These are phyloP conservation scores for Nannochloropsis gaditana DNA, from an alignment of 108 stramenopile genomes.

Conservation along the genomic window DNA sequence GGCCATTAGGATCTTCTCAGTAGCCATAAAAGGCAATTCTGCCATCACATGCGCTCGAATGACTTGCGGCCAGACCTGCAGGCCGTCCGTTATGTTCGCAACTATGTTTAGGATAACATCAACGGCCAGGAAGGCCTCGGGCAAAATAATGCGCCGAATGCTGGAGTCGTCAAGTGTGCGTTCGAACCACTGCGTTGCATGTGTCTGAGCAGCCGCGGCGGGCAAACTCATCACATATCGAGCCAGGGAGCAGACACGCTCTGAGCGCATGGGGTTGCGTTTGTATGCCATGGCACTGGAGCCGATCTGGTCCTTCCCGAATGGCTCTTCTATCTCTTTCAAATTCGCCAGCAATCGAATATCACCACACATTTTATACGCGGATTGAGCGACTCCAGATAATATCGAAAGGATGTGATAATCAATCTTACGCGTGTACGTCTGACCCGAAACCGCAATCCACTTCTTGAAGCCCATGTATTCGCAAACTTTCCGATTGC, in stretches of 20 bases:
- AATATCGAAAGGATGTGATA: constrained; percentile 74
- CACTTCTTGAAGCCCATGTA: constrained; percentile 86
- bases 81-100: constrained; percentile 85
- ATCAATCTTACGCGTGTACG: constrained; percentile 97
- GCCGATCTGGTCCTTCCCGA: constrained; percentile 90
- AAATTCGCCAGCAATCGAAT: constrained; percentile 92
- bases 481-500: constrained; percentile 70
- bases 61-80: constrained; percentile 96
- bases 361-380: constrained; percentile 98
- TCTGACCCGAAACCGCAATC: constrained; percentile 90
- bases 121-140: constrained; percentile 86
- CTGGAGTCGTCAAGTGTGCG: constrained; percentile 97
- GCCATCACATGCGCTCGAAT: constrained; percentile 83
- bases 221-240: constrained; percentile 91
- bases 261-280: constrained; percentile 93
- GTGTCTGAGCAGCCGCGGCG: constrained; percentile 81
- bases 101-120: constrained; percentile 89
- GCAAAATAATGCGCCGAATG: constrained; percentile 90
- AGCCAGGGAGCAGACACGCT: constrained; percentile 84
- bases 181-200: constrained; percentile 96
- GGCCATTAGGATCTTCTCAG: constrained; percentile 97
- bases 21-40: constrained; percentile 99
- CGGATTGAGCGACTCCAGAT: constrained; percentile 86
- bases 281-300: constrained; percentile 97
- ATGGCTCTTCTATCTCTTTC: constrained; percentile 92